These are phyloP conservation scores for Penicillium desertorum DNA, from an alignment of 495 filamentous ascomycete species.

Conservation along the genomic window DNA sequence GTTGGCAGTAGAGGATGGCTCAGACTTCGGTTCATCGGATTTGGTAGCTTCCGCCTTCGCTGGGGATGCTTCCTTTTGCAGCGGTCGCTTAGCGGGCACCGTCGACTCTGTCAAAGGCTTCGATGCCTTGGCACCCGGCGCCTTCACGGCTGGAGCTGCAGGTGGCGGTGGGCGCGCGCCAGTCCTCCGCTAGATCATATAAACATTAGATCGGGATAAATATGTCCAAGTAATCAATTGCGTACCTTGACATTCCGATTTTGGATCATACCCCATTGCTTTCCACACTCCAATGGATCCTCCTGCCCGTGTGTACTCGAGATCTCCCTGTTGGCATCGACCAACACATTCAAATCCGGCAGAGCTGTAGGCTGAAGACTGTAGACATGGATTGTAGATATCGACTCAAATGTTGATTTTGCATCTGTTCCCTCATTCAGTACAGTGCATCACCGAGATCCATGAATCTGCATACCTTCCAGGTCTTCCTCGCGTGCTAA, in stretches of 20 bases:
- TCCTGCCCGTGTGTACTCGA: conserved; percentile 53
- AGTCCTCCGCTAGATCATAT: conserved; percentile 47
- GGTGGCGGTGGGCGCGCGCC: conserved; percentile 36
- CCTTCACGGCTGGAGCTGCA: conserved; percentile 20
- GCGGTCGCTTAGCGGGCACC: conserved; percentile 37
- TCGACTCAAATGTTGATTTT: conserved; percentile 64
- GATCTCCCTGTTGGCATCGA: conserved; percentile 63
- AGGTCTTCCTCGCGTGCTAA: conserved; percentile 79
- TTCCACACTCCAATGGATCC: conserved; percentile 60
- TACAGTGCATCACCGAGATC: neutral
- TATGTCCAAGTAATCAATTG: neutral
- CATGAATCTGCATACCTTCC: conserved; percentile 51
- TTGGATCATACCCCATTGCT: conserved; percentile 66
- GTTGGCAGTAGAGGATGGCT: conserved; percentile 23
- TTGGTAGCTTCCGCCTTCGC: conserved; percentile 30
- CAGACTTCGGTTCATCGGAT: conserved; percentile 31
- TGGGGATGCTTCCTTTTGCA: conserved; percentile 26
- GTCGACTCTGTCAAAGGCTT: conserved; percentile 29
- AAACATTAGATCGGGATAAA: conserved; percentile 13
- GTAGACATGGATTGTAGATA: conserved; percentile 82
- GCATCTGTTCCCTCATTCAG: conserved; percentile 49
- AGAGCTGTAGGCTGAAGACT: conserved; percentile 71
- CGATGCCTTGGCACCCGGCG: conserved; percentile 17
- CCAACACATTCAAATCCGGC: conserved; percentile 74
- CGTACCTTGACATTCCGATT: conserved; percentile 63